Percentiles rank a stretch among this genome's conserved stretches.
phyloP scores from a whole-genome alignment of 352 stramenopile species.

The Halophytophthora polymorphica region DNA sequence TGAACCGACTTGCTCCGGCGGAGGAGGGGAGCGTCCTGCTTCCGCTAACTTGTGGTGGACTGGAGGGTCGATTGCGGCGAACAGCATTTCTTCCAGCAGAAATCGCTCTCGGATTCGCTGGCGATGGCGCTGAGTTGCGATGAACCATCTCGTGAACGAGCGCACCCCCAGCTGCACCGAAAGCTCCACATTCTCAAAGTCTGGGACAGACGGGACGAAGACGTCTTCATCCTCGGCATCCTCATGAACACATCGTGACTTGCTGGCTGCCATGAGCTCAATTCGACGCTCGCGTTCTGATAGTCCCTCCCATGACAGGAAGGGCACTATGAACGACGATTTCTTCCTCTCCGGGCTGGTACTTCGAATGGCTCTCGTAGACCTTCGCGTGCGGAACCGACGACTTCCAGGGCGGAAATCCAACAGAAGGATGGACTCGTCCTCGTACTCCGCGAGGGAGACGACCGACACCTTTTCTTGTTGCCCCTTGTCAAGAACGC shows the following conservation, averaged over 20 bases:
- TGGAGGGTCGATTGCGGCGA: conserved; percentile 39
- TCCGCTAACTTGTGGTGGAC: conserved; percentile 37
- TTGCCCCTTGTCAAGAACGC: conserved; percentile 6
- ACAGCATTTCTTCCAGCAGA: conserved; percentile 53
- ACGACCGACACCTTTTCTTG: conserved; percentile 49
- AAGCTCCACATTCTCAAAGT: conserved; percentile 45
- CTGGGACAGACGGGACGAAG: conserved; percentile 32
- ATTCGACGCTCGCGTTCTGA: conserved; percentile 33
- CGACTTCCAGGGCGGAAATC: conserved; percentile 32
- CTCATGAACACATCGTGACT: conserved; percentile 43
- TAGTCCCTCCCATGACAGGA: conserved; percentile 43
- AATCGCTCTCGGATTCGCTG: conserved; percentile 54
- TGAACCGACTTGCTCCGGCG: conserved; percentile 20
- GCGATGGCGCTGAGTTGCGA: conserved; percentile 31
- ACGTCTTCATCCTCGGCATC: conserved; percentile 36
- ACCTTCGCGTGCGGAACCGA: conserved; percentile 2
- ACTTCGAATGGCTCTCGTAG: conserved; percentile 4
- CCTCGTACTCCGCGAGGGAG: conserved; percentile 43
- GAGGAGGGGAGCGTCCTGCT: conserved; percentile 25
- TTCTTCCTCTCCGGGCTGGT: conserved; percentile 4
- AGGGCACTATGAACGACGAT: conserved; percentile 17
- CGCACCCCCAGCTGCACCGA: conserved; percentile 42
- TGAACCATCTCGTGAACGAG: conserved; percentile 60
- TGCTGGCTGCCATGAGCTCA: conserved; percentile 56
- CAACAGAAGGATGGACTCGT: conserved; percentile 43